Evolutionary conservation across 2,329 filamentous ascomycete genomes (phyloP), one percentile per base, ranked within the genome.

Genomic region (Fusarium annulatum): DNA sequence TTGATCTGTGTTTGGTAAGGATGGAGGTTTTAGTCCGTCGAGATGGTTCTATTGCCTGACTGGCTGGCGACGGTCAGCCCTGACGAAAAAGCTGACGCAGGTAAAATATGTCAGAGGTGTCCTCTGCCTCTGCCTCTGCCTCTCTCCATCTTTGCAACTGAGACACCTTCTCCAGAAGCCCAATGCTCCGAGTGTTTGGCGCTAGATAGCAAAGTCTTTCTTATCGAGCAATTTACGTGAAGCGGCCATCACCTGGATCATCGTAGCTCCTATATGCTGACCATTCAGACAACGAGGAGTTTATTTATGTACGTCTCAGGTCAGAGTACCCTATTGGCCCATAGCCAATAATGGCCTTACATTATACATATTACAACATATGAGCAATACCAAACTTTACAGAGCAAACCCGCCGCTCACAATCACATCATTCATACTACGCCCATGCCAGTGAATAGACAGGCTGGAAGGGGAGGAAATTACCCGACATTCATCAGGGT

Each of bases 211-310:
- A 39, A 28, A 16, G 5, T 9, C 51, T 53, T 28, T 39, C 19
- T 28, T 5, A 39, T 36, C 52, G 23, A 46, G 26, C 33, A 60
- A 36, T 26, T 58, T 61, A 53, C 53, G 39, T 53, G 16, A 15
- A 67, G 39, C 28, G 15, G n/a, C 23, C 23, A 26, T 41, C 38
- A 53, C 28, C 53, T 67, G 62, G 28, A 46, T 67, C 53, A 66
- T 42, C 65, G 23, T 34, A 23, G 11, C 21, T 16, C 9, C 10
- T 26, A 9, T 9, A 34, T 18, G 11, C 39, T 23, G n/a, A 11
- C 55, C 55, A 36, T 46, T 26, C n/a, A 57, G n/a, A 26, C 18
- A 21, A 21, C 19, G 14, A 11, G 41, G 41, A 36, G n/a, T 12
- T 18, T 18, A 58, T 34, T 28, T 28, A 28, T 34, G 28, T 48